These are phyloP conservation scores for Amanita jacksonii DNA, from an alignment of 768 basidiomycete species.

Conservation along the genomic window DNA sequence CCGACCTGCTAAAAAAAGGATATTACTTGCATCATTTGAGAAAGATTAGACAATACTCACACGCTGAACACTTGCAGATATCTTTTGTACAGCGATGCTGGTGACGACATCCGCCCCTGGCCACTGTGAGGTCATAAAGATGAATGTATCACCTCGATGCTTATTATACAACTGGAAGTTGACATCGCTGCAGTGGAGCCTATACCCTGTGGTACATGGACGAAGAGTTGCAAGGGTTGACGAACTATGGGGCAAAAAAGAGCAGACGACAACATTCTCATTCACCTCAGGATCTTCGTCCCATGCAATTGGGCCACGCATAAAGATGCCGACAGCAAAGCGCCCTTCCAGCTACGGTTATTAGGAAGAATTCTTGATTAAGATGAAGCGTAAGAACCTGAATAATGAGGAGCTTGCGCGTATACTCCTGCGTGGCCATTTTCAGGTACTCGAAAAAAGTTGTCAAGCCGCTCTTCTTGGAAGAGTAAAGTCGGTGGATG, in stretches of 20 bases:
- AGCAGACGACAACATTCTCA: constrained; percentile 51
- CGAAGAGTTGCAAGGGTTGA: constrained; percentile 37
- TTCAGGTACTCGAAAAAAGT: constrained; percentile 57
- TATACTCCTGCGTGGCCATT: constrained; percentile 47
- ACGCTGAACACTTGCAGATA: constrained; percentile 41
- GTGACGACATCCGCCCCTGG: constrained; percentile 38
- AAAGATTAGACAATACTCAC: constrained; percentile 21
- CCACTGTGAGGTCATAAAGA: constrained; percentile 44
- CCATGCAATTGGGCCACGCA: constrained; percentile 49
- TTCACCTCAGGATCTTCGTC: constrained; percentile 48
- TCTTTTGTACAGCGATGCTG: constrained; percentile 57
- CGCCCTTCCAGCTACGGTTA: constrained; percentile 44
- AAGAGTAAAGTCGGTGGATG: constrained; percentile 54
- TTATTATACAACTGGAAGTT: constrained; percentile 52
- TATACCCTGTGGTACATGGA: constrained; percentile 43
- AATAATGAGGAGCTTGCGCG: constrained; percentile 46
- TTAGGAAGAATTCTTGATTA: neutral
- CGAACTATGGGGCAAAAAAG: constrained; percentile 48
- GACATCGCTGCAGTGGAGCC: constrained; percentile 45
- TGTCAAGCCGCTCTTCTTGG: constrained; percentile 36
- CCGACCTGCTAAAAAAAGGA: constrained; percentile 54
- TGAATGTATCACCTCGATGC: constrained; percentile 41
- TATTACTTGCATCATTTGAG: neutral
- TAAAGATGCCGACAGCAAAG: constrained; percentile 55
- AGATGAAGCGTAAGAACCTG: constrained; percentile 29